A percentile compares a stretch with the other conserved stretches of the same genome.
These are phyloP conservation scores for Rhodotorula sp. DNA, from an alignment of 1,284 basidiomycete genomes.

Conservation along the genomic window DNA sequence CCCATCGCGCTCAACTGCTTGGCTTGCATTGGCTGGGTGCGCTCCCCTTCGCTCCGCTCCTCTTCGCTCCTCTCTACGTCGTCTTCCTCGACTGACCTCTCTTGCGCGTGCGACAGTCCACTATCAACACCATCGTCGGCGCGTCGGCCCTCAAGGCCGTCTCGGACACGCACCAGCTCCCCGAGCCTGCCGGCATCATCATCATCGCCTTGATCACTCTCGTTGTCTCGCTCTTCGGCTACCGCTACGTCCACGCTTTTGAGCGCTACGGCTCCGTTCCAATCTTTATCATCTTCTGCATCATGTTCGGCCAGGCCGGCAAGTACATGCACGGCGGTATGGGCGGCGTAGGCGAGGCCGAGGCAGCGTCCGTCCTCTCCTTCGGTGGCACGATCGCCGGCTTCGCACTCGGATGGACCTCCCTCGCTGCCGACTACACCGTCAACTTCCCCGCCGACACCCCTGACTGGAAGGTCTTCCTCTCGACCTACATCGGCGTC, in stretches of 20 bases:
- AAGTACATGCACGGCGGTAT: slow-evolving; percentile 20
- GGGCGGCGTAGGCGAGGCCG: slow-evolving; percentile 56
- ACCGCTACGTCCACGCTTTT: slow-evolving; percentile 56
- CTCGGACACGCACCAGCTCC: slow-evolving; percentile 35
- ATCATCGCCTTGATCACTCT: slow-evolving; percentile 50
- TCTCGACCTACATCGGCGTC: slow-evolving; percentile 64
- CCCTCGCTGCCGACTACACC: slow-evolving; percentile 63
- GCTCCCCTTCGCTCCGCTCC: neutral
- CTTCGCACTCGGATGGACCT: slow-evolving; percentile 54
- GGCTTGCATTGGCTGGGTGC: slow-evolving; percentile 38
- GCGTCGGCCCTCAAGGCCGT: slow-evolving; percentile 46
- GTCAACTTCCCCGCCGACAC: slow-evolving; percentile 51
- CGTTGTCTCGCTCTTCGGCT: slow-evolving; percentile 54
- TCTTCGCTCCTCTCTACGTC: neutral
- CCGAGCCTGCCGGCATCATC: slow-evolving; percentile 43
- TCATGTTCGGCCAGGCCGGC: slow-evolving; percentile 46
- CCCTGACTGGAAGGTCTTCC: slow-evolving; percentile 62
- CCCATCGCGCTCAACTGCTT: slow-evolving; percentile 41
- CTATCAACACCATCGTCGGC: slow-evolving; percentile 52
- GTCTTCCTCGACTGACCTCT: neutral
- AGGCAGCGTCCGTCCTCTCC: slow-evolving; percentile 67
- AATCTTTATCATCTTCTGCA: slow-evolving; percentile 69
- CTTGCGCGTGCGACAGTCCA: slow-evolving; percentile 22
- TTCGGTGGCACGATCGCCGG: slow-evolving; percentile 61
- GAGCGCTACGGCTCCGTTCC: slow-evolving; percentile 75